Evolutionary conservation across 768 basidiomycete genomes (phyloP).

Genomic region (Russula vinacea): DNA sequence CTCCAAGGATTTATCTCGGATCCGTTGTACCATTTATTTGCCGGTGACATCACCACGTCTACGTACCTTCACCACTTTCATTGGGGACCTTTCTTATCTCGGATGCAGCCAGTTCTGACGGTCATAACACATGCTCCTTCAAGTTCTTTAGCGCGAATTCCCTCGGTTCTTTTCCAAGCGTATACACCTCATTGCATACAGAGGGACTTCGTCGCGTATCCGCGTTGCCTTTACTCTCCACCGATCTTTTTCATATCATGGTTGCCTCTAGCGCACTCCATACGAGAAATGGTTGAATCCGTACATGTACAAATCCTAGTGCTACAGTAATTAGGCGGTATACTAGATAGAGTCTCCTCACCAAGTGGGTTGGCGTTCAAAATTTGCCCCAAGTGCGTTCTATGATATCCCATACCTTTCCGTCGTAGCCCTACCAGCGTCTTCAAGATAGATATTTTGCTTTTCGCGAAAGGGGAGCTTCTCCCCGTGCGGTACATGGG

Average conservation of each 20-base stretch:
- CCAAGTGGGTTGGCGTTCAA: neutral
- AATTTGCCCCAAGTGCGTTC: slow-evolving; percentile 19
- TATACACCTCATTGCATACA: too few species aligned
- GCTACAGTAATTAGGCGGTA: neutral
- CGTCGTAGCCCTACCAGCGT: slow-evolving; percentile 5
- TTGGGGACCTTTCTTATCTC: too few species aligned
- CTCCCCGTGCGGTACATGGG: slow-evolving; percentile 2
- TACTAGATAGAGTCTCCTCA: neutral
- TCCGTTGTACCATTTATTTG: neutral
- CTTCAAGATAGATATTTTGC: slow-evolving; percentile 6
- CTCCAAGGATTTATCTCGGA: too few species aligned
- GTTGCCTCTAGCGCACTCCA: neutral
- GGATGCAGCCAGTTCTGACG: neutral
- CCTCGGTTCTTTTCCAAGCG: too few species aligned
- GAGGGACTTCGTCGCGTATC: too few species aligned
- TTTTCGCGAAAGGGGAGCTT: slow-evolving; percentile 2
- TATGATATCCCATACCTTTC: slow-evolving; percentile 19
- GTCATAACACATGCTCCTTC: neutral
- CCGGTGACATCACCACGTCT: neutral
- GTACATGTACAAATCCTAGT: neutral
- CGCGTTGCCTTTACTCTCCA: too few species aligned
- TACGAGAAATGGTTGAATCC: neutral
- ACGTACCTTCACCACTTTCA: too few species aligned
- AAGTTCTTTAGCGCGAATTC: too few species aligned
- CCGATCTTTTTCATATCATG: neutral